Evolutionary conservation across 2,329 filamentous ascomycete genomes (phyloP), one percentile per base, ranked within the genome.

Genomic region (Aspergillus ruber): DNA sequence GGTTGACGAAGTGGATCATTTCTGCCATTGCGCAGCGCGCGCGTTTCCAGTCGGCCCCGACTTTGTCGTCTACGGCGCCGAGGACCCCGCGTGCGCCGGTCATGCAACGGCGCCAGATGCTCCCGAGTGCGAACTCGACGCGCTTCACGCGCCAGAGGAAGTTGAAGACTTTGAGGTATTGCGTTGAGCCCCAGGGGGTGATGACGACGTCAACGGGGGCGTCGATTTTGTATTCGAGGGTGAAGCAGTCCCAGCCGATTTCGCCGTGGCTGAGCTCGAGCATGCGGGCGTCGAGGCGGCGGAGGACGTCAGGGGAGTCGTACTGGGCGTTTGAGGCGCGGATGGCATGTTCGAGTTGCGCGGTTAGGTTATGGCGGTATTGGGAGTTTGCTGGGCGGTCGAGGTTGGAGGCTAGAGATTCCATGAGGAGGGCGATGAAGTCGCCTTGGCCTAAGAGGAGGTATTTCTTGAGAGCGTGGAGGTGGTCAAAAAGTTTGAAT

Each of bases 181-280:
- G 91, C 18, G 91, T 87, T 56, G 88, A 91, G 41, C 90, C 90
- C 82, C 90, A 96, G 38, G 94, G 89, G 0, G 91, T 97, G 35
- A 98, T 90, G 42, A 98, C 90, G 23, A 98, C 93, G 64, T 98
- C 93, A 20, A 96, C 88, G 0, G 93, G 93, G 2, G 91, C 87
- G 65, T 95, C 90, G 57, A 98, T 93, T 67, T 97, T 96, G 73
- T 98, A 98, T 66, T 98, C 94, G 7, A 98, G 81, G 0, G 93
- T 98, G 70, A 98, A 98, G 64, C 94, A 95, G 64, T 98, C 93
- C 93, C 93, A 98, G 43, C 93, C 93, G 45, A 96, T 97, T 60
- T 98, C 93, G 44, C 93, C 93, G 59, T 96, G 90, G 7, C 87
- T 94, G 5, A 97, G 79, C 70, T 97, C 91, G 36, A 98, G 79